These are phyloP conservation scores for Diaporthe ampelina DNA, from an alignment of 2,329 filamentous ascomycete genomes.

Conservation along the genomic window DNA sequence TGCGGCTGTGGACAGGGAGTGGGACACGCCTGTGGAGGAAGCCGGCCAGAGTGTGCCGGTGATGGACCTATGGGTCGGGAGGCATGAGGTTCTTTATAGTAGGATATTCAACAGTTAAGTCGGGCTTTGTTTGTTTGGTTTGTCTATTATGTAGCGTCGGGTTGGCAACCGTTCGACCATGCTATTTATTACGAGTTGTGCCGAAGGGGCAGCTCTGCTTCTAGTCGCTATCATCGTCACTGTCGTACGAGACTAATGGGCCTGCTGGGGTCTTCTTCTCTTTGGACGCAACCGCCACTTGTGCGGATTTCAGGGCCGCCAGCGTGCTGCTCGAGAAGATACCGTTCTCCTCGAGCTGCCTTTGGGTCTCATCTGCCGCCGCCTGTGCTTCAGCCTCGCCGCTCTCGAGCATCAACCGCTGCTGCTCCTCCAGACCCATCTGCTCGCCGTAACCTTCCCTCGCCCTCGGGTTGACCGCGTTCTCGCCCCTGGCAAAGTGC, in stretches of 20 bases:
- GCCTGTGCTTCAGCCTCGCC: constrained; percentile 62
- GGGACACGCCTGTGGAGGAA: constrained; percentile 70
- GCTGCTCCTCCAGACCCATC: constrained; percentile 67
- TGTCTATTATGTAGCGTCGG: constrained; percentile 20
- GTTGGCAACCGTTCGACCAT: not conserved
- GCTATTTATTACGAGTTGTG: not conserved
- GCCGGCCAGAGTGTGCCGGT: constrained; percentile 82
- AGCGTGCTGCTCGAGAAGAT: constrained; percentile 89
- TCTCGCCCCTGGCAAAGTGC: constrained; percentile 86
- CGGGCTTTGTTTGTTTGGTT: constrained; percentile 32
- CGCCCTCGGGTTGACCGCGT: constrained; percentile 72
- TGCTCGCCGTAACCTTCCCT: constrained; percentile 67
- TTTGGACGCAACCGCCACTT: constrained; percentile 68
- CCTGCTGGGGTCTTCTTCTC: constrained; percentile 70
- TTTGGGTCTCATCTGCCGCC: constrained; percentile 55
- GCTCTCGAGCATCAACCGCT: constrained; percentile 69
- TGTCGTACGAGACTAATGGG: constrained; percentile 89
- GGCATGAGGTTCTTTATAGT: constrained; percentile 87
- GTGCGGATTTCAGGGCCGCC: constrained; percentile 77
- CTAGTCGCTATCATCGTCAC: constrained; percentile 70
- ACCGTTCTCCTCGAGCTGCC: constrained; percentile 62
- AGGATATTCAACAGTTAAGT: constrained; percentile 85
- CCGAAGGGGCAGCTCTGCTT: not conserved
- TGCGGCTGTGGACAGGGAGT: constrained; percentile 71
- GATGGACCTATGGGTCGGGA: constrained; percentile 86